Evolutionary conservation across 2,329 filamentous ascomycete genomes (phyloP).

Genomic region (Arthrobotrys musiformis): DNA sequence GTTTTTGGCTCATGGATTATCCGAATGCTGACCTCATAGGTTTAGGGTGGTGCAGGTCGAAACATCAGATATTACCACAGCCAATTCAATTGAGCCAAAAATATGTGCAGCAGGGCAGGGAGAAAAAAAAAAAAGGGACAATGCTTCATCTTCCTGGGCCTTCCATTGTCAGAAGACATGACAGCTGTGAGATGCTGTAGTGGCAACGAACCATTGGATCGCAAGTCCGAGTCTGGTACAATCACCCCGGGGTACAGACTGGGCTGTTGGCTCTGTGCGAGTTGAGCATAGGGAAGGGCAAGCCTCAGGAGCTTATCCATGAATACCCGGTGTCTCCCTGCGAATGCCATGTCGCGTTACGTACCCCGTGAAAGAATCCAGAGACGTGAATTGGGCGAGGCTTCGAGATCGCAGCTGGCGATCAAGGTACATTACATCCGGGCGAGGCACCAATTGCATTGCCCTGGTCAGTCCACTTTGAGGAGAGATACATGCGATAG

Average conservation of each 20-base stretch:
- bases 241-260: constrained; percentile 41
- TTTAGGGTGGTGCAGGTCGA: constrained; percentile 26
- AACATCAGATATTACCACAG: constrained; percentile 35
- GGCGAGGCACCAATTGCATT: constrained; percentile 36
- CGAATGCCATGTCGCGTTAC: constrained; percentile 35
- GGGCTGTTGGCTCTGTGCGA: constrained; percentile 21
- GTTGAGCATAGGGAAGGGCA: constrained; percentile 16
- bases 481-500: constrained; percentile 56
- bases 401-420: constrained; percentile 53
- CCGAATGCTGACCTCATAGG: constrained; percentile 47
- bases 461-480: constrained; percentile 55
- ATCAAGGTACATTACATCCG: constrained; percentile 56
- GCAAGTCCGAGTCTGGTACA: constrained; percentile 21
- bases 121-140: background rate
- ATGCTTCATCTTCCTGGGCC: constrained; percentile 42
- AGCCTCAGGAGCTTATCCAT: constrained; percentile 28
- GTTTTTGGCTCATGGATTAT: constrained; percentile 30
- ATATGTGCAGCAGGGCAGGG: constrained; percentile 17
- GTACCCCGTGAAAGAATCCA: constrained; percentile 31
- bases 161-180: constrained; percentile 54
- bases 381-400: constrained; percentile 34
- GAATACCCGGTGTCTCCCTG: constrained; percentile 19
- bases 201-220: constrained; percentile 55
- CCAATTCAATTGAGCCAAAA: constrained; percentile 47
- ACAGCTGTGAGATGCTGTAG: constrained; percentile 55